Conservation (phyloP, 2,329 filamentous ascomycete species). For the Aureobasidium sp. region DNA sequence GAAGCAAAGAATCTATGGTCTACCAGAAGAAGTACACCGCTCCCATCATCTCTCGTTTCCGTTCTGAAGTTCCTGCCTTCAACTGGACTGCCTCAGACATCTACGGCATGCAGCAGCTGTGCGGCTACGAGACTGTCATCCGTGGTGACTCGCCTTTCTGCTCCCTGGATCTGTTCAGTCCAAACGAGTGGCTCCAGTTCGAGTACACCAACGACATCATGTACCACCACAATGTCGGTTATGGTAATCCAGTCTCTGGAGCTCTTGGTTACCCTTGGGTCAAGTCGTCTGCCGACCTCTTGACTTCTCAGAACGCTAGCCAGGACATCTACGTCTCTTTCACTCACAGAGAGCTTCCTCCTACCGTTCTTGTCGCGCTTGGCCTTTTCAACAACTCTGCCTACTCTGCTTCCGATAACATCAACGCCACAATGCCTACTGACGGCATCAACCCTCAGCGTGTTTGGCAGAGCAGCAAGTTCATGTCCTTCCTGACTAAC, state of each 20-base stretch:
- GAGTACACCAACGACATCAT: constrained; percentile 62
- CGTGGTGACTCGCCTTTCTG: constrained; percentile 58
- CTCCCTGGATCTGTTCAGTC: constrained; percentile 50
- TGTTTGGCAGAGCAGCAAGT: constrained; percentile 55
- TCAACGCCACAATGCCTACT: constrained; percentile 59
- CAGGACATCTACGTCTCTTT: constrained; percentile 62
- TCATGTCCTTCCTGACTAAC: constrained; percentile 60
- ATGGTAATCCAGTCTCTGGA: constrained; percentile 52
- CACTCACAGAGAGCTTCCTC: constrained; percentile 62
- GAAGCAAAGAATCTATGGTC: constrained; percentile 44
- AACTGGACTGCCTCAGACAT: constrained; percentile 59
- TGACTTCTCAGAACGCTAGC: constrained; percentile 28
- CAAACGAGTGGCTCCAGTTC: constrained; percentile 55
- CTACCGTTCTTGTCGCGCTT: constrained; percentile 59
- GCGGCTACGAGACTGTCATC: constrained; percentile 64
- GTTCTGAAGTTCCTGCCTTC: constrained; percentile 47
- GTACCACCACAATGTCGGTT: constrained; percentile 63
- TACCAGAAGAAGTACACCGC: constrained; percentile 52
- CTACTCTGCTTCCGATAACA: constrained; percentile 43
- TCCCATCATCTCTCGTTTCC: constrained; percentile 53
- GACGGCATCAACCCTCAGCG: constrained; percentile 56
- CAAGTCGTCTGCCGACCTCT: constrained; percentile 50
- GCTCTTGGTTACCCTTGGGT: constrained; percentile 60
- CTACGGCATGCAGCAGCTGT: constrained; percentile 62
- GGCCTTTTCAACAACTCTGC: constrained; percentile 64